Percentiles rank a stretch among this genome's conserved stretches.
phyloP scores from a whole-genome alignment of 192 early-diverging fungal genomes.

The Chytriomyces sp. region DNA sequence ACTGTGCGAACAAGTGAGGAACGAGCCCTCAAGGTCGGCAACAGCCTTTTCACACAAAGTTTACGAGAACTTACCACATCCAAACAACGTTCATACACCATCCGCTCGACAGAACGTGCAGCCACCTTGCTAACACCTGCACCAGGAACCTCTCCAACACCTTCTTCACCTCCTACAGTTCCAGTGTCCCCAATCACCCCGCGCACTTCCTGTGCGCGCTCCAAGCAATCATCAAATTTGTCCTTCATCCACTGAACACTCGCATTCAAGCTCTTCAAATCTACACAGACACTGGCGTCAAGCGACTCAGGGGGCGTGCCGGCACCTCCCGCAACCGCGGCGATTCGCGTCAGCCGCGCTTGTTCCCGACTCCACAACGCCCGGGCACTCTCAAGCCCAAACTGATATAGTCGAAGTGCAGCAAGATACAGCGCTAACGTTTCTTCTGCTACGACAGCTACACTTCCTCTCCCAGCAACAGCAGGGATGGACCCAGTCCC shows the following conservation, averaged over 20 bases:
- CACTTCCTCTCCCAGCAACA: background rate
- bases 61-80: constrained; percentile 42
- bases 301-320: background rate
- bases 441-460: constrained; percentile 16
- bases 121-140: background rate
- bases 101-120: constrained; percentile 34
- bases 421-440: constrained; percentile 44
- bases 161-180: constrained; percentile 9
- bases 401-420: constrained; percentile 49
- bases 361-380: constrained; percentile 40
- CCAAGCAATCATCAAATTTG: constrained; percentile 88
- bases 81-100: constrained; percentile 48
- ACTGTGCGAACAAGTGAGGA: constrained; percentile 25
- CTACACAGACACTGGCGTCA: constrained; percentile 6
- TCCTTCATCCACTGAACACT: constrained; percentile 88
- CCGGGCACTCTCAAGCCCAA: constrained; percentile 46
- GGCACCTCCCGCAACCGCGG: background rate
- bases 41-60: background rate
- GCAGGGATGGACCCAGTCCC: background rate
- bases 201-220: constrained; percentile 66
- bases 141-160: background rate
- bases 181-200: constrained; percentile 11
- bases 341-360: background rate
- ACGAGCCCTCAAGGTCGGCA: background rate
- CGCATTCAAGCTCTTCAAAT: constrained; percentile 50